phyloP scores from a whole-genome alignment of 2,329 filamentous ascomycete genomes.

The Epichloe typhina region DNA sequence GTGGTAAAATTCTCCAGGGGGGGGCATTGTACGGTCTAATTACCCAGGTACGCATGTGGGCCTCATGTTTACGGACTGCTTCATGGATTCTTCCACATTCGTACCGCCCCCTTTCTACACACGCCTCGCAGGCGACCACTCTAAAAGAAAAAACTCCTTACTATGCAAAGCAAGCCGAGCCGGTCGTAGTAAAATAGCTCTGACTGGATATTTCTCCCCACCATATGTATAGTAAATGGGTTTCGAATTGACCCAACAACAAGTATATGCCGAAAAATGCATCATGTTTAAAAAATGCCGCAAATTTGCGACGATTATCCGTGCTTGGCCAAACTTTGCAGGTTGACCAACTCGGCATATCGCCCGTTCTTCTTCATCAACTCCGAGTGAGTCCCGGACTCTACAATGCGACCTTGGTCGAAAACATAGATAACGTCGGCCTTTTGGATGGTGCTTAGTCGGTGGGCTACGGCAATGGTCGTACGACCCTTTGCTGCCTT shows the following conservation, averaged over 20 bases:
- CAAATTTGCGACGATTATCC: slow-evolving; percentile 9
- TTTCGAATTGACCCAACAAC: not conserved
- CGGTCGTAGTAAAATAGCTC: not conserved
- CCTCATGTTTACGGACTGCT: too few relatives aligned
- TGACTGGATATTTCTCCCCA: not conserved
- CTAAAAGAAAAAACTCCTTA: not conserved
- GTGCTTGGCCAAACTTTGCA: slow-evolving; percentile 62
- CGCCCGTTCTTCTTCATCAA: slow-evolving; percentile 56
- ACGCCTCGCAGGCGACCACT: not conserved
- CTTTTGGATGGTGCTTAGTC: slow-evolving; percentile 85
- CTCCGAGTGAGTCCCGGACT: slow-evolving; percentile 68
- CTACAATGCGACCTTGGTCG: slow-evolving; percentile 74
- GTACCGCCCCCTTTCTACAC: not conserved
- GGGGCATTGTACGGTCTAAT: too few relatives aligned
- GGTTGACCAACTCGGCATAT: slow-evolving; percentile 66
- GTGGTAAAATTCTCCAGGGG: too few relatives aligned
- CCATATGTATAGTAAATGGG: not conserved
- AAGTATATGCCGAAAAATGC: not conserved
- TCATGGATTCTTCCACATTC: not conserved
- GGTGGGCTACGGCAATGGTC: slow-evolving; percentile 88
- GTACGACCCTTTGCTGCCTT: slow-evolving; percentile 72
- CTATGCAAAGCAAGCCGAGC: slow-evolving; percentile 1
- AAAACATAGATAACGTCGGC: slow-evolving; percentile 96
- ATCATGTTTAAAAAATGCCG: not conserved
- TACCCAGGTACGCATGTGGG: too few relatives aligned